Evolutionary conservation across 805 yeast species (phyloP).

Genomic region (Myxozyma kluyveri): DNA sequence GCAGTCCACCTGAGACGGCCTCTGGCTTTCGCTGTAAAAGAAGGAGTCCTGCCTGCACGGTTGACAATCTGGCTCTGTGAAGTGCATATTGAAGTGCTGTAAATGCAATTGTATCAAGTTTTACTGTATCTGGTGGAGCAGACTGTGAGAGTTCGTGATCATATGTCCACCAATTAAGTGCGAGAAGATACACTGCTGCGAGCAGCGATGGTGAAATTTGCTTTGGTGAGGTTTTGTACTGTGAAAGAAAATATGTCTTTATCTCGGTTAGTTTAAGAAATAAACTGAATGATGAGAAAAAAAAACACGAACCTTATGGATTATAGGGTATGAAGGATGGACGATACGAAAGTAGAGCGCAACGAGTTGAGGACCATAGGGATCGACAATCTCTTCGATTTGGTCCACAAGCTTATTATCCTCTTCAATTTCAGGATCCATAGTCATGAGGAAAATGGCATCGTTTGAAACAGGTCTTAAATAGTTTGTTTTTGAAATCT

Average conservation of each 20-base stretch:
- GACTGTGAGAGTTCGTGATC: conserved; percentile 29
- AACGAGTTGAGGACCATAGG: conserved; percentile 30
- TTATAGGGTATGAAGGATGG: conserved; percentile 34
- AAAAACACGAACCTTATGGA: conserved; percentile 26
- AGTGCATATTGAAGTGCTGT: conserved; percentile 28
- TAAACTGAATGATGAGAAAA: no score
- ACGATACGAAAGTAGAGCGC: conserved; percentile 31
- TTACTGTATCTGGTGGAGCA: conserved; percentile 24
- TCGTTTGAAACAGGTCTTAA: conserved; percentile 31
- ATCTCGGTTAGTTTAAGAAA: background rate
- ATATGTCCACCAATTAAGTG: conserved; percentile 34
- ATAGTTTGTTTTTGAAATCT: conserved; percentile 26
- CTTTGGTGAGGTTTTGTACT: conserved; percentile 23
- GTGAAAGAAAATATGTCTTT: conserved; percentile 26
- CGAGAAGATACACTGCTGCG: conserved; percentile 33
- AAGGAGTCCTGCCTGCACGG: conserved; percentile 41
- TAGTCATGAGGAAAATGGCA: conserved; percentile 32
- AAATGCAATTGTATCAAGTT: conserved; percentile 27
- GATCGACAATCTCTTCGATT: conserved; percentile 28
- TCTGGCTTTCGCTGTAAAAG: conserved; percentile 33
- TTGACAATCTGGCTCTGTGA: conserved; percentile 39
- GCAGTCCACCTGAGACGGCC: conserved; percentile 18
- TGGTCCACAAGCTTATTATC: conserved; percentile 28
- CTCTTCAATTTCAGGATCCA: conserved; percentile 25
- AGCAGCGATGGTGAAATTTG: conserved; percentile 31